phyloP scores from a whole-genome alignment of 2,329 filamentous ascomycete genomes.

The Pseudomassariella vexata region DNA sequence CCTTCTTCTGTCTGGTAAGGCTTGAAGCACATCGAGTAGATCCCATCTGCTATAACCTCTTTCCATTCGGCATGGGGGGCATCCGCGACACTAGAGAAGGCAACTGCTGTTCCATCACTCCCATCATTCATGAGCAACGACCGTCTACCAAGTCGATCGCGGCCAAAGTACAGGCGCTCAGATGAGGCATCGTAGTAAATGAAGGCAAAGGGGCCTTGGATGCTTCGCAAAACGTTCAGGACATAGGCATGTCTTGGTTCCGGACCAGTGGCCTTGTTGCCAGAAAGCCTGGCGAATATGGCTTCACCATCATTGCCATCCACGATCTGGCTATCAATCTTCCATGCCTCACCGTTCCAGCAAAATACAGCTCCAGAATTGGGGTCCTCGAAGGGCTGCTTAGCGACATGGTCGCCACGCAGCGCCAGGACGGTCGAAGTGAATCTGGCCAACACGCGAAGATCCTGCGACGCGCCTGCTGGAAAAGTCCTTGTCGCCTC shows the following conservation, averaged over 20 bases:
- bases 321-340: slow-evolving; percentile 52
- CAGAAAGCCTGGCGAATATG: slow-evolving; percentile 49
- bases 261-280: slow-evolving; percentile 15
- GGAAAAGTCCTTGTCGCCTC: slow-evolving; percentile 25
- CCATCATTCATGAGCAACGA: slow-evolving; percentile 63
- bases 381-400: slow-evolving; percentile 65
- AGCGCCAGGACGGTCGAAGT: slow-evolving; percentile 85
- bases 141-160: slow-evolving; percentile 81
- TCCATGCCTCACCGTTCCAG: slow-evolving; percentile 98
- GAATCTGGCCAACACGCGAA: slow-evolving; percentile 45
- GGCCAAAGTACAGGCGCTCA: slow-evolving; percentile 68
- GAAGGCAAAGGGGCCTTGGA: slow-evolving; percentile 86
- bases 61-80: slow-evolving; percentile 49
- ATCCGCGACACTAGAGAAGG: slow-evolving; percentile 67
- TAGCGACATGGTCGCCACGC: slow-evolving; percentile 65
- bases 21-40: slow-evolving; percentile 62
- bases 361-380: slow-evolving; percentile 64
- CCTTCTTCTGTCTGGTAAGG: slow-evolving; percentile 6
- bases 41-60: slow-evolving; percentile 80
- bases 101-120: slow-evolving; percentile 37
- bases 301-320: slow-evolving; percentile 71
- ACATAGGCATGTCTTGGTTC: slow-evolving; percentile 28
- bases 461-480: slow-evolving; percentile 21
- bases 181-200: slow-evolving; percentile 67
- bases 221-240: slow-evolving; percentile 48